A percentile compares a stretch with the other conserved stretches of the same genome.
These are phyloP conservation scores for Mucor mucedo DNA, from an alignment of 371 early-diverging fungal species.

Conservation along the genomic window DNA sequence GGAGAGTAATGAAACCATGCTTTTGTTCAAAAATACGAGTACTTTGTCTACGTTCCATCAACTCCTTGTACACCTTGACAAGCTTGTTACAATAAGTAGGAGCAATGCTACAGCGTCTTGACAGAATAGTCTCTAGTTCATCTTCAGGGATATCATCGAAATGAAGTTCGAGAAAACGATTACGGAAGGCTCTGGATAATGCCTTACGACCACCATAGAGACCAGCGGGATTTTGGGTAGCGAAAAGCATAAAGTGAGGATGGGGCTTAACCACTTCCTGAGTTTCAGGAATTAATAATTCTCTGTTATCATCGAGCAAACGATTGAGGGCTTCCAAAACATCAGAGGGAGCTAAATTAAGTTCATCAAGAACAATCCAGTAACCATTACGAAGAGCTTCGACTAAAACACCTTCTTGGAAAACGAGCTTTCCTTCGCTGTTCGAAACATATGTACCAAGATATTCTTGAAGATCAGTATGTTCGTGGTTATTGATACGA, in stretches of 20 bases:
- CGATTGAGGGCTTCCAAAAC: constrained; percentile 99
- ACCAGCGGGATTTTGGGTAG: constrained; percentile 99
- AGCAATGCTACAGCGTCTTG: constrained; percentile 84
- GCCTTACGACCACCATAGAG: constrained; percentile 99
- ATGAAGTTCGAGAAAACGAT: constrained; percentile 98
- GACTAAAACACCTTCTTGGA: constrained; percentile 97
- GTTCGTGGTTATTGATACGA: constrained; percentile 99
- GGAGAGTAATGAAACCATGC: constrained; percentile 93
- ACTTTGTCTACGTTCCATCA: constrained; percentile 82
- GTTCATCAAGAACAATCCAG: constrained; percentile 99
- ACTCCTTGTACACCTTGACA: constrained; percentile 85
- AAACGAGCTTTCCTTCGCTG: constrained; percentile 84
- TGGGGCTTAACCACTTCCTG: constrained; percentile 96
- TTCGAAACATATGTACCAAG: constrained; percentile 92
- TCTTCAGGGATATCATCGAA: constrained; percentile 93
- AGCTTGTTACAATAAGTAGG: constrained; percentile 90
- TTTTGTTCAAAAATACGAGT: constrained; percentile 93
- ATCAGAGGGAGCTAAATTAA: constrained; percentile 99
- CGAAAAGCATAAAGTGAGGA: constrained; percentile 98
- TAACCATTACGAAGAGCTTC: constrained; percentile 96
- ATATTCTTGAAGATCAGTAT: constrained; percentile 99
- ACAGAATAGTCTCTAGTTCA: constrained; percentile 90
- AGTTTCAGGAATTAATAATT: constrained; percentile 97
- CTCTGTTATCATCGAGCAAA: constrained; percentile 98
- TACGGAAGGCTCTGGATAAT: constrained; percentile 99